Base-by-base conservation (phyloP, 345 rosid species). In the Populus alba region DNA sequence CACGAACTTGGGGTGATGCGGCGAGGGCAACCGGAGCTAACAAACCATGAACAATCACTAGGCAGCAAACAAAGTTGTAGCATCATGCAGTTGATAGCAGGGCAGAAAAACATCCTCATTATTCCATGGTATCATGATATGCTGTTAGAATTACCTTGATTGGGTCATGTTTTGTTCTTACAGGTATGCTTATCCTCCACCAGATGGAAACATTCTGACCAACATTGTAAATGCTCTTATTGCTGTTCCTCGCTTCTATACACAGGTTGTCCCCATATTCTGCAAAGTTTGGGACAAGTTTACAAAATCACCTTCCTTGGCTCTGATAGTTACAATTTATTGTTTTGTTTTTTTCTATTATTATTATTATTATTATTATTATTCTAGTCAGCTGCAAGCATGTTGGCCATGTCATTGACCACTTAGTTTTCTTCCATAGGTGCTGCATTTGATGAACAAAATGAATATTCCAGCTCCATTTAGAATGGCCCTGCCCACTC, bases 401-500 rank as follows among this genome's bases (percentile, higher is more conserved):
- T 66, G 16, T 38, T 78, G 22, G 22, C 70, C 27, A 9, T 59
- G 20, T 39, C 27, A 53, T 33, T 71, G 43, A n/a, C 66, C 8
- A 67, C 47, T 53, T 78, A 57, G 53, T 16, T 17, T 72, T 74
- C 49, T 67, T 11, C 76, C 69, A 51, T 77, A 96, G 98, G 95
- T 94, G 81, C 83, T 96, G 88, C 99, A 94, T 86, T 86, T 96
- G 82, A 96, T 96, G 99, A 96, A 96, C 86, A 96, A 96, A 91
- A 94, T 96, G 99, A 94, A 92, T 83, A 90, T 96, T 83, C 99
- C 98, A 81, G 95, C 98, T 79, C 99, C 98, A 55, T 94, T 96
- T 84, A 91, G 97, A 38, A 85, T 92, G 90, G 97, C 98, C 79
- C 85, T 91, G 68, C 99, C 97, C 31, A 96, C 97, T 45, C 99